Conservation (phyloP, 2,329 filamentous ascomycete species). For the Colletotrichum nymphaeae region DNA sequence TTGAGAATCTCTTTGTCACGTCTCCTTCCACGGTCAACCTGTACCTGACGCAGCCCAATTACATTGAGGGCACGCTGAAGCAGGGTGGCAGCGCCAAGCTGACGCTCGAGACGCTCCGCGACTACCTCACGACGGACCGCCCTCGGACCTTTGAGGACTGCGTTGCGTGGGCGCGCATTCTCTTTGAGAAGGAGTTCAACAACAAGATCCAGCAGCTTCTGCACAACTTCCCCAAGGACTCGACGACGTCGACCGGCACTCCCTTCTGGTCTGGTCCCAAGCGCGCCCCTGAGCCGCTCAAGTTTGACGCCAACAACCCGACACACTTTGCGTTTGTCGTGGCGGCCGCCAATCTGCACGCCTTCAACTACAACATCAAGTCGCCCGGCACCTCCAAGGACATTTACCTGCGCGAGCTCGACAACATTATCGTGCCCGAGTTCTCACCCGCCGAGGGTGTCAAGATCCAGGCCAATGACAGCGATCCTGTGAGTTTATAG, state of each 20-base stretch:
- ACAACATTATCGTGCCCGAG: constrained; percentile 95
- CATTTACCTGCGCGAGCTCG: constrained; percentile 82
- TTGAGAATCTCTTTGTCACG: constrained; percentile 93
- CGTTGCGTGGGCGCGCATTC: constrained; percentile 90
- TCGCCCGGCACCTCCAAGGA: constrained; percentile 77
- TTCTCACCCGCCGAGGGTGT: constrained; percentile 91
- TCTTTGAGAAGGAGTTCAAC: constrained; percentile 97
- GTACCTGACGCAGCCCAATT: constrained; percentile 92
- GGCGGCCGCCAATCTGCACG: constrained; percentile 90
- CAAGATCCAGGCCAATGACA: constrained; percentile 97
- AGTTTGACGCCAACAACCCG: constrained; percentile 85
- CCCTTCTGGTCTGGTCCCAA: constrained; percentile 99
- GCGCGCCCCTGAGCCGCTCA: constrained; percentile 90
- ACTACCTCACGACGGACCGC: constrained; percentile 92
- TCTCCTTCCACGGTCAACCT: constrained; percentile 94
- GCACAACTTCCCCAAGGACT: constrained; percentile 97
- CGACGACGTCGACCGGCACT: constrained; percentile 86
- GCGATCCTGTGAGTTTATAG: constrained; percentile 75
- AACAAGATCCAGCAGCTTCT: constrained; percentile 96
- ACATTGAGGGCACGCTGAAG: constrained; percentile 86
- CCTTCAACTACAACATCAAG: constrained; percentile 98
- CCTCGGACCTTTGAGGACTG: constrained; percentile 95
- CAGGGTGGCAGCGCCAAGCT: constrained; percentile 96
- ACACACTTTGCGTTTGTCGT: constrained; percentile 92
- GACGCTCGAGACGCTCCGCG: constrained; percentile 88